phyloP scores from a whole-genome alignment of 2,329 filamentous ascomycete genomes.

The Apiospora hydei region DNA sequence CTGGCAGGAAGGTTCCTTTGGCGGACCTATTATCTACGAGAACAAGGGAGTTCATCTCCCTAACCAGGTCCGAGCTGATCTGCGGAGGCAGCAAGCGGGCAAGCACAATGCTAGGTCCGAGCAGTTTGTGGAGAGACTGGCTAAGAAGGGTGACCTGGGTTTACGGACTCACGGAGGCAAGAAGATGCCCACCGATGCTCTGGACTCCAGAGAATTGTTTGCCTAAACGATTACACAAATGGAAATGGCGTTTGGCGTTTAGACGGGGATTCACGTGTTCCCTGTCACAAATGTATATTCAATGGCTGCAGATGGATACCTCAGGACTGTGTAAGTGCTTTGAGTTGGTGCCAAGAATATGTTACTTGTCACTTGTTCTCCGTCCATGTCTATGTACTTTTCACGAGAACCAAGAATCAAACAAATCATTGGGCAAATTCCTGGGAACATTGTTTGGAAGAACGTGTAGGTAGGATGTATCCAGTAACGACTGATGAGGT shows the following conservation, averaged over 20 bases:
- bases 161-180: slow-evolving; percentile 72
- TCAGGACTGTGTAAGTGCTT: not conserved
- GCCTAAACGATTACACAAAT: slow-evolving; percentile 56
- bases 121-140: slow-evolving; percentile 72
- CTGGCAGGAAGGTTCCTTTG: slow-evolving; percentile 80
- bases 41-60: slow-evolving; percentile 98
- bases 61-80: slow-evolving; percentile 88
- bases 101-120: slow-evolving; percentile 81
- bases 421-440: not conserved
- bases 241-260: slow-evolving; percentile 24
- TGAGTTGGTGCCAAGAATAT: not conserved
- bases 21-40: slow-evolving; percentile 96
- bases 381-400: not conserved
- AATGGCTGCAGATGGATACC: slow-evolving; percentile 7
- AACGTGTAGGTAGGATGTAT: not conserved
- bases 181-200: slow-evolving; percentile 68
- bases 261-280: not conserved
- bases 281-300: slow-evolving; percentile 13
- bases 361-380: slow-evolving; percentile 1
- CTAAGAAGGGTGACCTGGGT: slow-evolving; percentile 80
- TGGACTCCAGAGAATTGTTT: slow-evolving; percentile 82
- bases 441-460: not conserved
- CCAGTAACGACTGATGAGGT: not conserved
- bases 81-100: slow-evolving; percentile 77
- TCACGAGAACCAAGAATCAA: not conserved